Base-by-base conservation (phyloP, 1,139 yeast species). In the Schizosaccharomyces versatilis region DNA sequence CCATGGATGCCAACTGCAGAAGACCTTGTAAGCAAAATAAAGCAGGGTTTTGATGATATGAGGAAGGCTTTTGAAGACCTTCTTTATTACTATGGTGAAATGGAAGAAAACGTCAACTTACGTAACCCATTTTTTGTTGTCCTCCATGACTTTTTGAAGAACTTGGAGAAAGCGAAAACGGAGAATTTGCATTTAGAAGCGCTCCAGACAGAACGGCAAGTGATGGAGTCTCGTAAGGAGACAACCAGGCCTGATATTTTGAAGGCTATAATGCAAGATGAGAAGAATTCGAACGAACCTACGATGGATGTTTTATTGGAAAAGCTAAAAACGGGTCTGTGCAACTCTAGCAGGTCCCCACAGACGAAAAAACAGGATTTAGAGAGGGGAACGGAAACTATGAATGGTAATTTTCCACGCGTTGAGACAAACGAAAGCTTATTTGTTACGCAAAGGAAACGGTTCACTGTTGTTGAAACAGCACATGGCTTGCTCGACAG, bases 61-160 rank as follows among this genome's bases (percentile, higher is more conserved):
- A 65, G 76, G 48, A 66, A 69, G 2, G 79, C 76, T 53, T 77
- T 80, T 60, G 72, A 74, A 41, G 72, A 74, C 52, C 69, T 84
- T 54, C 80, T 90, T 90, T 70, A 70, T 53, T 81, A 78, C 64
- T 90, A 81, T 66, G 97, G 97, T 7, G 98, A 90, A 65, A 80
- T 81, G 62, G 72, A 78, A 1, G 66, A 68, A 3, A 94, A 84
- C 62, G 63, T 70, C 6, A 69, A 76, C 15, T 77, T 86, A 60
- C 75, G 79, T 57, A 75, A 76, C 58, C 69, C 79, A 1, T 88
- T 90, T 65, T 80, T 90, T 63, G 70, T 75, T 58, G 81, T 81
- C 64, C 82, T 90, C 64, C 70, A 85, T 3, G 75, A 76, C 57
- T 90, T 90, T 66, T 74, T 82, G 14, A 71, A 71, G 52, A 88